Percentiles rank a stretch among this genome's conserved stretches.
phyloP scores from a whole-genome alignment of 1,284 basidiomycete genomes.

The Ceratobasidium sp. region DNA sequence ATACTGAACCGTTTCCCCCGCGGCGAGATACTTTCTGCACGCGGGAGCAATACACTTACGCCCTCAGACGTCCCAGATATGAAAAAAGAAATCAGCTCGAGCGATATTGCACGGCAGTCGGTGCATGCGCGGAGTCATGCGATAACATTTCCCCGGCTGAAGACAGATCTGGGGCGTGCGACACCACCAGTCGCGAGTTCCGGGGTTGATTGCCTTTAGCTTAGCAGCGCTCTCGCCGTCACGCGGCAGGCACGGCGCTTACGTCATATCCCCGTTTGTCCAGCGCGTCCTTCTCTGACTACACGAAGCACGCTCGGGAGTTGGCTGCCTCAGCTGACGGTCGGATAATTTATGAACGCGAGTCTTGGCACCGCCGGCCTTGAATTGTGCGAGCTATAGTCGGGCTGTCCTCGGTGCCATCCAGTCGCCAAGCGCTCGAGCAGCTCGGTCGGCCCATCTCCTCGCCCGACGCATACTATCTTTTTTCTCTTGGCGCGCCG shows the following conservation, averaged over 20 bases:
- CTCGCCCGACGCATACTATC: conserved; percentile 1
- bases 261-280: neutral
- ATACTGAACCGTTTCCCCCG: too few relatives aligned
- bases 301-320: neutral
- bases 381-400: conserved; percentile 18
- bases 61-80: too few relatives aligned
- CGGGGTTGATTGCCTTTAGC: neutral
- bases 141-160: neutral
- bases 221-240: neutral
- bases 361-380: neutral
- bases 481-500: conserved; percentile 4
- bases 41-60: too few relatives aligned
- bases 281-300: conserved; percentile 6
- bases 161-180: neutral
- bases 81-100: too few relatives aligned
- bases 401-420: conserved; percentile 35
- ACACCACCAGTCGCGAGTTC: neutral
- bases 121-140: too few relatives aligned
- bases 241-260: conserved; percentile 4
- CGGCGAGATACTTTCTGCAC: too few relatives aligned
- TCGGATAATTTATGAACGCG: conserved; percentile 5
- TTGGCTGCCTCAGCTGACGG: conserved; percentile 7
- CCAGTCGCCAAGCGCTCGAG: conserved; percentile 1
- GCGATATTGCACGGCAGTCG: too few relatives aligned
- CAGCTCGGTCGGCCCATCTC: neutral